Percentiles rank a stretch among this genome's conserved stretches.
These are phyloP conservation scores for Penicillium sp. DNA, from an alignment of 2,329 filamentous ascomycete species.

Conservation along the genomic window DNA sequence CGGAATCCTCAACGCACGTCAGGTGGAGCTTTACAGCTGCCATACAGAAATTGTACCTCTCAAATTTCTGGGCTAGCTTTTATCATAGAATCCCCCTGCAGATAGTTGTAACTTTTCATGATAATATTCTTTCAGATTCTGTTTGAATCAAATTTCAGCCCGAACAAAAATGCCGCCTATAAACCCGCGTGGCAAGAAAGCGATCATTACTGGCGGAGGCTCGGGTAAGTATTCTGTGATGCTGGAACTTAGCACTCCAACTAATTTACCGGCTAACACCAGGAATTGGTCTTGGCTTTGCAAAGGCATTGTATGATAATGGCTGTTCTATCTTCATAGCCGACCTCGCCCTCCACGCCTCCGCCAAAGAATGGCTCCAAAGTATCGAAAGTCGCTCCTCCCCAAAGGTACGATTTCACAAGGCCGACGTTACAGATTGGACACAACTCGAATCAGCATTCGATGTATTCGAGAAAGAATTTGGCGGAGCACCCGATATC, in stretches of 20 bases:
- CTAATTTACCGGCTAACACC: not conserved
- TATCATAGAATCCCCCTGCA: not conserved
- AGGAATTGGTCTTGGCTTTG: not conserved
- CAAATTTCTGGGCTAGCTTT: not conserved
- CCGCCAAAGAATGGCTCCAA: not conserved
- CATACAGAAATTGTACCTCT: not conserved
- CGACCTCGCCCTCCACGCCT: not conserved
- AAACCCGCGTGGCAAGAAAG: not conserved
- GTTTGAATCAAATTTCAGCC: not conserved
- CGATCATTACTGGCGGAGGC: not conserved
- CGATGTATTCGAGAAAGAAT: not conserved
- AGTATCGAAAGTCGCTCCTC: not conserved
- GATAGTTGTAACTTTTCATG: not conserved
- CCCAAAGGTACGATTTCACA: not conserved
- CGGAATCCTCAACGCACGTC: not conserved
- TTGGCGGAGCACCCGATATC: not conserved
- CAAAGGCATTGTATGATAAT: not conserved
- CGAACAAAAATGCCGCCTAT: not conserved
- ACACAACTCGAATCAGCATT: not conserved
- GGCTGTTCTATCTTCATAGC: not conserved
- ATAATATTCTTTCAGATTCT: not conserved
- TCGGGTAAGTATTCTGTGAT: not conserved
- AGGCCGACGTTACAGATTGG: not conserved
- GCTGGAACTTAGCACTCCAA: not conserved
- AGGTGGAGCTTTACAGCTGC: not conserved